Evolutionary conservation across 345 rosid species (phyloP), one percentile per base, ranked within the genome.

Genomic region (Populus tremula): DNA sequence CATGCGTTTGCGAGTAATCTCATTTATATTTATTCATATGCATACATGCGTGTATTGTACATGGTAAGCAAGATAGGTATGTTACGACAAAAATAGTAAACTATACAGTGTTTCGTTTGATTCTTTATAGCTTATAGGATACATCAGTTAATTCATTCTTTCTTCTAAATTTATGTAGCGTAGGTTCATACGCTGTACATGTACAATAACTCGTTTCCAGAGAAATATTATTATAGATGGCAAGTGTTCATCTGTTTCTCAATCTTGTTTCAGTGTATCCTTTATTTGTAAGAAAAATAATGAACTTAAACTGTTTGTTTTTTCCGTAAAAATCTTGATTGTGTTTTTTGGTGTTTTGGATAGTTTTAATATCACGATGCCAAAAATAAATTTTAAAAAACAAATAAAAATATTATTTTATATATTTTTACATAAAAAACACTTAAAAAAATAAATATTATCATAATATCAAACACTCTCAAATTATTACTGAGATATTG

Each of bases 41-140:
- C 21, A 20, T 62, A 12, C 23, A 54, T 47, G 29, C 21, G 74
- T 77, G 54, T 45, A 49, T 10, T 73, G 73, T 67, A 59, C 41
- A 72, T 80, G 36, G 53, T 59, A 70, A 78, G 67, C 59, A 33
- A 71, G 47, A 36, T 67, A 70, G 53, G 36, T 38, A 71, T 71
- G 36, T 11, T 68, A 27, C 25, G 64, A 41, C 1, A 70, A 38
- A 56, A 70, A 65, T 41, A 43, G 4, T 50, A 61, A 45, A 62
- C 17, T 9, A 74, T 54, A 68, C 59, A 53, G 41, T 47, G 74
- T 75, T 74, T 80, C 78, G 72, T 75, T 77, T 33, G 35, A 77
- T 83, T 86, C 79, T 75, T 79, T 81, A 69, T 33, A 69, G 70
- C 5, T 56, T 16, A 14, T 65, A 49, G 29, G n/a, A 29, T 49